A percentile compares a stretch with the other conserved stretches of the same genome.
phyloP scores from a whole-genome alignment of 441 rosid species.

The Iberis amara region DNA sequence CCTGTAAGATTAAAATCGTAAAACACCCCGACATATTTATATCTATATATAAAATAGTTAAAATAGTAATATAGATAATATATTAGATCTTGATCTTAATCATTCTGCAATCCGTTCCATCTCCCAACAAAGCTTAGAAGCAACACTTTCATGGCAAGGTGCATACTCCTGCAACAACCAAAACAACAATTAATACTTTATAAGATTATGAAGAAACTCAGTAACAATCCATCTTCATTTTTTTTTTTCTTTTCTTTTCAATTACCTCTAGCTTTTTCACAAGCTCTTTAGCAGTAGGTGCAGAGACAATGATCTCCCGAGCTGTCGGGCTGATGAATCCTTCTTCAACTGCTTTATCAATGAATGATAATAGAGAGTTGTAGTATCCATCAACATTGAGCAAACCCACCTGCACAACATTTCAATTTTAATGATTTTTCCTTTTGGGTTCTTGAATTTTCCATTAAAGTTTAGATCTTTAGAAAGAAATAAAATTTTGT shows the following conservation, averaged over 20 bases:
- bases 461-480: neutral
- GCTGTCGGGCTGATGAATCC: slow-evolving; percentile 66
- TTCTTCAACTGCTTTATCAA: slow-evolving; percentile 77
- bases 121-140: slow-evolving; percentile 62
- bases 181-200: neutral
- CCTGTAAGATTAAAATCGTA: slow-evolving; percentile 27
- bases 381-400: slow-evolving; percentile 80
- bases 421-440: neutral
- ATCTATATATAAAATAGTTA: slow-evolving; percentile 16
- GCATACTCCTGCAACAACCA: slow-evolving; percentile 43
- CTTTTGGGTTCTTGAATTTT: slow-evolving; percentile 4
- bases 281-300: slow-evolving; percentile 61
- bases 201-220: neutral
- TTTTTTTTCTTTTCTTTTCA: neutral
- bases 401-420: slow-evolving; percentile 49
- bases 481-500: too few species aligned
- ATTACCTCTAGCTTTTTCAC: slow-evolving; percentile 66
- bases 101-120: slow-evolving; percentile 43
- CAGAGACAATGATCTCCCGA: slow-evolving; percentile 66
- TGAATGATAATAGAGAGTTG: slow-evolving; percentile 65
- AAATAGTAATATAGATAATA: slow-evolving; percentile 17
- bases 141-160: slow-evolving; percentile 58
- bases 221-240: neutral
- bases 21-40: slow-evolving; percentile 21
- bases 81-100: slow-evolving; percentile 19